Conservation (phyloP, 1,139 yeast genomes). For the Zygosaccharomyces sapae region DNA sequence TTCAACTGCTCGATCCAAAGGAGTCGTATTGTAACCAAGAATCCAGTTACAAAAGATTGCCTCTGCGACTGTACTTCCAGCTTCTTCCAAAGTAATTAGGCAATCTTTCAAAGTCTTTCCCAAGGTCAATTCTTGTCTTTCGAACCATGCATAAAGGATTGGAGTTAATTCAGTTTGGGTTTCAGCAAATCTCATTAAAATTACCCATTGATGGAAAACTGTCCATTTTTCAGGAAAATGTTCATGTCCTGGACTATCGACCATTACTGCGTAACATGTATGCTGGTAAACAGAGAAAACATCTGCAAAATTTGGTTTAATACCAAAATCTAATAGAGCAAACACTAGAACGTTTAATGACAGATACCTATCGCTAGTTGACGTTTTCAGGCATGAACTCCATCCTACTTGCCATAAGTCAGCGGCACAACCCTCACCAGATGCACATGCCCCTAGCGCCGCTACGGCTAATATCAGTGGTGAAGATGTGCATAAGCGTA, state of each 20-base stretch:
- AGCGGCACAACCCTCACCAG: constrained; percentile 6
- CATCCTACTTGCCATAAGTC: constrained; percentile 17
- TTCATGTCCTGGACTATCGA: constrained; percentile 6
- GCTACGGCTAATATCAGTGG: constrained; percentile 3
- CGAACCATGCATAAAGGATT: constrained; percentile 17
- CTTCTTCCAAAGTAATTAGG: background rate
- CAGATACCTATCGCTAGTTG: constrained; percentile 12
- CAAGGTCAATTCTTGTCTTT: constrained; percentile 8
- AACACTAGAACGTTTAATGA: constrained; percentile 13
- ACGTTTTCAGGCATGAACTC: constrained; percentile 14
- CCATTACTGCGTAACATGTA: constrained; percentile 10
- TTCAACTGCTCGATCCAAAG: background rate
- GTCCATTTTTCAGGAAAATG: constrained; percentile 19
- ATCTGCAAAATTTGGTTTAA: constrained; percentile 4
- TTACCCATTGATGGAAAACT: constrained; percentile 17
- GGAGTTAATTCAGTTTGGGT: constrained; percentile 13
- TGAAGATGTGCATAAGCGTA: constrained; percentile 1
- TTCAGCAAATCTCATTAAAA: constrained; percentile 12
- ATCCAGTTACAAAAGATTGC: constrained; percentile 12
- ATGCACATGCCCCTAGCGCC: constrained; percentile 8
- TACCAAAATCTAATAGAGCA: constrained; percentile 9
- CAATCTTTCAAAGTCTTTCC: background rate
- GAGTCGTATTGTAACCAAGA: background rate
- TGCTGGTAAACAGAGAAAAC: constrained; percentile 17
- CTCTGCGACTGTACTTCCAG: constrained; percentile 9